Evolutionary conservation across 441 rosid genomes (phyloP).

Genomic region (Erodium trifolium): DNA sequence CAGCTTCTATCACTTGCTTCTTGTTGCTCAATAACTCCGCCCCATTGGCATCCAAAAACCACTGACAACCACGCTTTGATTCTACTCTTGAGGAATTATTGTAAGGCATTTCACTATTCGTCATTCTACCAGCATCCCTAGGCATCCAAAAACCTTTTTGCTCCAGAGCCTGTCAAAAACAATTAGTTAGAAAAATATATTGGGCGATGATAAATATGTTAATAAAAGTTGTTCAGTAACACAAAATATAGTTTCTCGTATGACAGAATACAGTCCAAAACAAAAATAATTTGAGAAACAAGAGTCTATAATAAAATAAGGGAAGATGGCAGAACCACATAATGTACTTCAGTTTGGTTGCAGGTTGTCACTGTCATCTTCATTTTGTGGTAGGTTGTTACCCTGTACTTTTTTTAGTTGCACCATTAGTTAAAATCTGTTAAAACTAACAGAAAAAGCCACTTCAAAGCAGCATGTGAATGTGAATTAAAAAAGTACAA

Average conservation of each 20-base stretch:
- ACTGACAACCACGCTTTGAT: conserved; percentile 48
- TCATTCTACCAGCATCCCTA: conserved; percentile 34
- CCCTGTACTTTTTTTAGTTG: too few species aligned
- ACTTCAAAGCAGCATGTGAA: too few species aligned
- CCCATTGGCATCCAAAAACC: conserved; percentile 44
- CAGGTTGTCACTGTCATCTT: too few species aligned
- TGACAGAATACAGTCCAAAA: conserved; percentile 3
- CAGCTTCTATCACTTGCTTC: conserved; percentile 48
- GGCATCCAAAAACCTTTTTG: conserved; percentile 51
- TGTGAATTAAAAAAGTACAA: too few species aligned
- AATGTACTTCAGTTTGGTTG: too few species aligned
- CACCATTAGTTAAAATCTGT: too few species aligned
- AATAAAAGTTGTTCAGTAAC: conserved; percentile 10
- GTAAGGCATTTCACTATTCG: conserved; percentile 38
- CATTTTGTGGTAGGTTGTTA: too few species aligned
- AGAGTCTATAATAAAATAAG: background rate
- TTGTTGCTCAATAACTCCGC: conserved; percentile 48
- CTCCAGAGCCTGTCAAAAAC: conserved; percentile 38
- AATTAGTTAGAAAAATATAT: conserved; percentile 6
- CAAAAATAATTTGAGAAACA: conserved; percentile 1
- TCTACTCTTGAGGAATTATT: conserved; percentile 38
- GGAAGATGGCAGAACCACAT: too few species aligned
- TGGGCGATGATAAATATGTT: background rate
- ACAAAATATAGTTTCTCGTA: conserved; percentile 9
- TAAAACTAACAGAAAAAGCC: too few species aligned